phyloP scores from a whole-genome alignment of 345 rosid genomes.

The Nephelium lappaceum region DNA sequence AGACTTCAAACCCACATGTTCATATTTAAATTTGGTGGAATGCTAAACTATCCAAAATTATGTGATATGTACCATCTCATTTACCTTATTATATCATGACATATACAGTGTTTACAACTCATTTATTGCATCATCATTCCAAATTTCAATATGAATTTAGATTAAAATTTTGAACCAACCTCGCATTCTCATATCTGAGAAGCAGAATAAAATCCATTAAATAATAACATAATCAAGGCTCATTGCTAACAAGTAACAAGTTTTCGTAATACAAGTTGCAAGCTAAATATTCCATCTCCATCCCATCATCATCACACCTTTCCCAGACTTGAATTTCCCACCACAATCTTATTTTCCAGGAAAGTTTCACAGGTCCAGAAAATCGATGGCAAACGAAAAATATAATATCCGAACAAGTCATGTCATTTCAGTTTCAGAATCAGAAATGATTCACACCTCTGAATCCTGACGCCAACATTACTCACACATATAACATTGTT shows the following conservation, averaged over 20 bases:
- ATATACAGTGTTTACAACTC: too few species aligned
- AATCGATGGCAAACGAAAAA: not conserved
- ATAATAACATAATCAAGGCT: not conserved
- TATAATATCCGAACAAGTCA: constrained; percentile 18
- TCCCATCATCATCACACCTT: not conserved
- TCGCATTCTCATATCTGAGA: too few species aligned
- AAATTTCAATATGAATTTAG: too few species aligned
- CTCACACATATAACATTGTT: not conserved
- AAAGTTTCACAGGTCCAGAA: constrained; percentile 27
- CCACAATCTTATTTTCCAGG: constrained; percentile 21
- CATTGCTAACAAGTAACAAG: too few species aligned
- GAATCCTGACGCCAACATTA: not conserved
- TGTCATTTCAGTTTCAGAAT: constrained; percentile 35
- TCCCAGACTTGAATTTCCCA: constrained; percentile 6
- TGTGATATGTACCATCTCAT: too few species aligned
- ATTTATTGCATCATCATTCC: too few species aligned
- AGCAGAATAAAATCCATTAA: not conserved
- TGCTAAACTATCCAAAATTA: too few species aligned
- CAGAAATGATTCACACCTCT: constrained; percentile 25
- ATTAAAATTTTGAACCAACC: too few species aligned
- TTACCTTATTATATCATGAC: too few species aligned
- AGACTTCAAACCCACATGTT: too few species aligned
- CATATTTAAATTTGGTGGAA: too few species aligned
- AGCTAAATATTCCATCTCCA: not conserved
- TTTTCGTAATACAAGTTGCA: too few species aligned